Conservation (phyloP, 768 basidiomycete genomes). For the Stropharia rugosoannulata region DNA sequence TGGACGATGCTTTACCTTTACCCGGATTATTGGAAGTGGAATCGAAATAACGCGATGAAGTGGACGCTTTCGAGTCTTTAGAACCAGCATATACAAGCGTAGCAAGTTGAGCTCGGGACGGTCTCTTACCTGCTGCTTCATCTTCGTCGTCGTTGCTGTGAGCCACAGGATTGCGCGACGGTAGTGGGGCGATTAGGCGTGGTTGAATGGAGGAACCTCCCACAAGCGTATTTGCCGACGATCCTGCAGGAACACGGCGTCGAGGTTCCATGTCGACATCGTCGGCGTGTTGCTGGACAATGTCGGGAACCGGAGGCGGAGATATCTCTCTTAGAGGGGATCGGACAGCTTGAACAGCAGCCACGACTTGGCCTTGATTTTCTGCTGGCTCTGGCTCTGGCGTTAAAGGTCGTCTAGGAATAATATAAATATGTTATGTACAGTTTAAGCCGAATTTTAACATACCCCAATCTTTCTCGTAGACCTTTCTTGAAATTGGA, state of each 20-base stretch:
- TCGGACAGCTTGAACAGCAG: constrained; percentile 18
- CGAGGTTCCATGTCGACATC: constrained; percentile 39
- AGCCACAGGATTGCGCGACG: constrained; percentile 6
- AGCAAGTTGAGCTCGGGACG: constrained; percentile 10
- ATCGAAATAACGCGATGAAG: constrained; percentile 2
- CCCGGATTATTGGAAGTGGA: not conserved
- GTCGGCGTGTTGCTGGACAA: constrained; percentile 28
- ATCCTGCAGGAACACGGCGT: constrained; percentile 30
- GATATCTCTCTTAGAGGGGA: constrained; percentile 41
- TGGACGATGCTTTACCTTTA: not conserved
- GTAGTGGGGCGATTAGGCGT: constrained; percentile 12
- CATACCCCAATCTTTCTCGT: constrained; percentile 67
- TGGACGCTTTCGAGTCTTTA: constrained; percentile 2
- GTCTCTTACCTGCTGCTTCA: not conserved
- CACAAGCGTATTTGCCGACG: constrained; percentile 9
- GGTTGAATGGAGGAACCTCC: constrained; percentile 1
- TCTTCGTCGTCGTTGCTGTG: constrained; percentile 1
- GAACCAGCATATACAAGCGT: constrained; percentile 10
- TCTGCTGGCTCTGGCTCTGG: constrained; percentile 21
- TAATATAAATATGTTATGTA: constrained; percentile 1
- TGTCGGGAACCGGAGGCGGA: constrained; percentile 25
- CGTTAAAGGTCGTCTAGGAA: constrained; percentile 19
- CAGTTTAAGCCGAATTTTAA: constrained; percentile 3
- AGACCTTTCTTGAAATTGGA: constrained; percentile 62
- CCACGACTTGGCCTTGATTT: not conserved